Evolutionary conservation across 371 early-diverging fungal species (phyloP).

Genomic region (Apophysomyces sp.): DNA sequence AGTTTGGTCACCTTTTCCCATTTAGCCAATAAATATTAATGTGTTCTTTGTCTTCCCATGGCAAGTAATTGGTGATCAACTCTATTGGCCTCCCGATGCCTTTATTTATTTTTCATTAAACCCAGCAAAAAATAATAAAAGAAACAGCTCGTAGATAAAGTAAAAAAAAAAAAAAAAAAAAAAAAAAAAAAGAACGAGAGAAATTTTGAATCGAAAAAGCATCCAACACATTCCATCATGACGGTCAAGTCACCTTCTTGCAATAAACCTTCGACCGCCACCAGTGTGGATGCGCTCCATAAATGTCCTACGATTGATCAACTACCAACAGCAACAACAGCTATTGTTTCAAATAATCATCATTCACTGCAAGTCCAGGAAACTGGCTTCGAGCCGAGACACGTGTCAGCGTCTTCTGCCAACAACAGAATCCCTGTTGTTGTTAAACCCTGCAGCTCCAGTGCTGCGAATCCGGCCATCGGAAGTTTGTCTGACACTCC

Average conservation of each 20-base stretch:
- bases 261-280: constrained; percentile 52
- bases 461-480: constrained; percentile 57
- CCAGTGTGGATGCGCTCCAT: constrained; percentile 53
- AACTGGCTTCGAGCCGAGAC: constrained; percentile 45
- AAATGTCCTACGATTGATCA: constrained; percentile 40
- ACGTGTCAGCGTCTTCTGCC: constrained; percentile 40
- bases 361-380: constrained; percentile 25
- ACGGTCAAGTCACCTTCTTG: constrained; percentile 54
- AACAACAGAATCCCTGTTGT: no score
- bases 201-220: background rate
- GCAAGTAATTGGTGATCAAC: no score
- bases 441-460: constrained; percentile 57
- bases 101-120: no score
- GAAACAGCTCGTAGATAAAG: no score
- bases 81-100: no score
- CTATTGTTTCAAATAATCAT: no score
- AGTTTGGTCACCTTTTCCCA: constrained; percentile 78
- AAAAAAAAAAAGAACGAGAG: background rate
- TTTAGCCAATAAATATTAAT: constrained; percentile 14
- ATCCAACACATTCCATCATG: constrained; percentile 29
- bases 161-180: no score
- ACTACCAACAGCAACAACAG: background rate
- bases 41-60: background rate
- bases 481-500: constrained; percentile 48
- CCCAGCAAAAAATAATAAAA: no score